Conservation (phyloP, 169 alveolate genomes). For the Plasmodium relictum region DNA sequence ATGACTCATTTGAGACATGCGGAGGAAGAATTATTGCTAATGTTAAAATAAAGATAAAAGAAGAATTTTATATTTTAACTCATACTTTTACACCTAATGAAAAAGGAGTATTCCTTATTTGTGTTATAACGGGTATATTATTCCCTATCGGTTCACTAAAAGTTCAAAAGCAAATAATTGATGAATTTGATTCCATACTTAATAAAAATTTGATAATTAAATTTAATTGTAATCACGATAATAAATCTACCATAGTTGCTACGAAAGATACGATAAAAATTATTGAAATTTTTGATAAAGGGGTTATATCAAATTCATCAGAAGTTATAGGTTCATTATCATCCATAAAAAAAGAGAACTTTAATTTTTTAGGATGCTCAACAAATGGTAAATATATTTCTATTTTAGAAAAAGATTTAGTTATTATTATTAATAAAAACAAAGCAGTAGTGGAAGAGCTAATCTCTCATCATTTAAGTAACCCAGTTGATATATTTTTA, state of each 20-base stretch:
- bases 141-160: slow-evolving; percentile 15
- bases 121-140: not conserved
- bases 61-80: slow-evolving; percentile 22
- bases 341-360: not conserved
- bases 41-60: not conserved
- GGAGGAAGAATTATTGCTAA: not conserved
- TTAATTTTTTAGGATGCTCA: slow-evolving; percentile 25
- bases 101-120: slow-evolving; percentile 33
- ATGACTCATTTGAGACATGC: slow-evolving; percentile 21
- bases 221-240: slow-evolving; percentile 19
- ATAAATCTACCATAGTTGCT: slow-evolving; percentile 3
- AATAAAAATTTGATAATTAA: slow-evolving; percentile 15
- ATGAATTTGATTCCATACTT: slow-evolving; percentile 9
- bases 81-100: slow-evolving; percentile 6
- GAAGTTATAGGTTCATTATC: no score
- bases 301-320: no score
- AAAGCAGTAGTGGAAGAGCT: not conserved
- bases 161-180: slow-evolving; percentile 44
- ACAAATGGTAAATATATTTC: not conserved
- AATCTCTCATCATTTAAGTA: slow-evolving; percentile 29
- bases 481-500: slow-evolving; percentile 58
- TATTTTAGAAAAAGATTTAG: slow-evolving; percentile 2
- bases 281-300: not conserved
- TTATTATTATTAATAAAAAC: not conserved
- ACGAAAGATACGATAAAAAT: not conserved